phyloP scores from a whole-genome alignment of 192 early-diverging fungal genomes.

The Coemansia sp. region DNA sequence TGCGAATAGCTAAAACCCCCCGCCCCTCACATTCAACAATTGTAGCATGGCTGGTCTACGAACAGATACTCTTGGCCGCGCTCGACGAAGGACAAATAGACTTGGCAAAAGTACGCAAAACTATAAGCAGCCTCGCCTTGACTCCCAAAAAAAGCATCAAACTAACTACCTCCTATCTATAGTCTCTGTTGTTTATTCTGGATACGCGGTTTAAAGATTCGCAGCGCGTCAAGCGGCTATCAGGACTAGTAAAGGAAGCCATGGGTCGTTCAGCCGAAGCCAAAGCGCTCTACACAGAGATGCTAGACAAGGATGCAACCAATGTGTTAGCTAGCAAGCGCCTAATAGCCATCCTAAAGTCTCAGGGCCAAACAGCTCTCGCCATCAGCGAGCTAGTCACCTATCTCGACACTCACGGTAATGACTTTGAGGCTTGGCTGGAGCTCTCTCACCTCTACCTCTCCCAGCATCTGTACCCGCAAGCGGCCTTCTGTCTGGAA shows the following conservation, averaged over 20 bases:
- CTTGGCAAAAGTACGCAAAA: constrained; percentile 54
- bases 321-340: constrained; percentile 79
- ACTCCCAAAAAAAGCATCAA: constrained; percentile 27
- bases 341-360: constrained; percentile 68
- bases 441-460: constrained; percentile 79
- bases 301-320: constrained; percentile 72
- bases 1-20: too few species aligned
- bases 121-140: too few species aligned
- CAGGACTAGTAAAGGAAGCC: constrained; percentile 80
- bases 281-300: constrained; percentile 66
- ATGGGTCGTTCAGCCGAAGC: constrained; percentile 69
- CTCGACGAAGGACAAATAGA: constrained; percentile 72
- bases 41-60: constrained; percentile 66
- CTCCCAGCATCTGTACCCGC: constrained; percentile 64
- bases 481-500: constrained; percentile 89
- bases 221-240: constrained; percentile 67
- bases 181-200: constrained; percentile 60
- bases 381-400: constrained; percentile 70
- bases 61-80: constrained; percentile 79
- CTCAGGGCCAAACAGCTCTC: constrained; percentile 63
- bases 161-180: neutral
- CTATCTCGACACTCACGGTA: constrained; percentile 81
- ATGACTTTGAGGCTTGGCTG: constrained; percentile 89
- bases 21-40: too few species aligned
- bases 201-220: constrained; percentile 64